Percentiles rank a stretch among this genome's conserved stretches.
These are phyloP conservation scores for Cairneyella variabilis DNA, from an alignment of 495 filamentous ascomycete genomes.

Conservation along the genomic window DNA sequence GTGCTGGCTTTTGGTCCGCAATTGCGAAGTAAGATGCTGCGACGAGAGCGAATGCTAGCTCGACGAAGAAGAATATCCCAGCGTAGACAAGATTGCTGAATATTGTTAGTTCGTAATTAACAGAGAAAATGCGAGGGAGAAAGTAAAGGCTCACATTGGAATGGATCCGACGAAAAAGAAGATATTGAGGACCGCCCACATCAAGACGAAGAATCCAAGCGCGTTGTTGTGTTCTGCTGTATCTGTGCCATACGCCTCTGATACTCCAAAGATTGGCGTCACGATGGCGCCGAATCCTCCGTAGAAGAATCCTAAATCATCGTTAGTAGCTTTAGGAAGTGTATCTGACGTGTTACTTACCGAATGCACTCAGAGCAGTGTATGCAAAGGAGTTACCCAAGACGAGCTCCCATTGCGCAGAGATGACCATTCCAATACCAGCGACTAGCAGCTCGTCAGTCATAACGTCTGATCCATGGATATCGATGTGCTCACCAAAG, in stretches of 20 bases:
- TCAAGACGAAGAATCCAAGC: conserved; percentile 41
- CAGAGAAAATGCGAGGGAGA: no score
- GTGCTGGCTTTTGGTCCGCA: conserved; percentile 36
- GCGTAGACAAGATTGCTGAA: conserved; percentile 48
- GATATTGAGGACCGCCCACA: conserved; percentile 46
- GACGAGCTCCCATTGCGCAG: conserved; percentile 48
- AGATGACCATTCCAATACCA: conserved; percentile 44
- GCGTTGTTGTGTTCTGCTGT: conserved; percentile 42
- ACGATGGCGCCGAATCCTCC: conserved; percentile 37
- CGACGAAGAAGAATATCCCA: conserved; percentile 42
- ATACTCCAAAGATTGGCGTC: conserved; percentile 38
- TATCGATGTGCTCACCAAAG: conserved; percentile 33
- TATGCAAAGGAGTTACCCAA: conserved; percentile 48
- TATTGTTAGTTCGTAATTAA: no score
- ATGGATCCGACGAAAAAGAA: conserved; percentile 44
- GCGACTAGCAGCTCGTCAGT: neutral
- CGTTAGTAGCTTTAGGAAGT: neutral
- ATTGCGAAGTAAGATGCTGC: conserved; percentile 42
- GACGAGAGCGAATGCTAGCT: conserved; percentile 41
- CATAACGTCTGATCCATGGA: neutral
- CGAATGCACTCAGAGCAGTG: conserved; percentile 46
- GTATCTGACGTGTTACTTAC: neutral
- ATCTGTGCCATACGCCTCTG: conserved; percentile 34
- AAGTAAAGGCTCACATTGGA: no score
- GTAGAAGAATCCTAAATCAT: conserved; percentile 37